Evolutionary conservation across 306 rosid genomes (phyloP), one percentile per base, ranked within the genome.

Genomic region (Vigna reflexopilosa): DNA sequence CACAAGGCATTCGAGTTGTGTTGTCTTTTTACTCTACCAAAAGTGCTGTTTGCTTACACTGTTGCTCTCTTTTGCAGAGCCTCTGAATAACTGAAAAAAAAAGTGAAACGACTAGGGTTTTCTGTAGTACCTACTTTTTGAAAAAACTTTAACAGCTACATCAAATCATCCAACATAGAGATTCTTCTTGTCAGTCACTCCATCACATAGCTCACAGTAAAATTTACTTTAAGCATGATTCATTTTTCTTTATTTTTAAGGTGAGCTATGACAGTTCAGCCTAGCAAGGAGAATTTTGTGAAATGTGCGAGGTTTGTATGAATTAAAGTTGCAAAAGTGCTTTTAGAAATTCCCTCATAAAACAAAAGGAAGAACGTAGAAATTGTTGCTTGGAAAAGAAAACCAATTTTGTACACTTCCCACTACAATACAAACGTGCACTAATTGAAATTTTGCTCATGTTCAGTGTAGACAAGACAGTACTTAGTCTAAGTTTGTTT

Each of bases 151-250:
- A 51, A 59, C 54, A 49, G 67, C 45, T 49, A 52, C 62, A 70
- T 82, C 69, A 81, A 38, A 63, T 63, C 85, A 51, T 51, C 56
- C 68, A 61, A 13, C 36, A 9, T 49, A 69, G 52, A 51, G 52
- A 40, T 70, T 81, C 52, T 40, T 69, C 40, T 69, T 42, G 12
- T 75, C 19, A 58, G 64, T 65, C 54, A 47, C 49, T 38, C 11
- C n/a, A 6, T 71, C 38, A 34, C 38, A 19, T 16, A 24, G 16
- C 45, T 22, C 13, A 54, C 1, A 42, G 57, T 26, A 34, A 56
- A 73, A 74, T 59, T 50, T 32, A 38, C 34, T 8, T 14, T 9
- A 72, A 15, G 19, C 7, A 5, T 14, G 14, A 10, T 52, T 19
- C 44, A 12, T 56, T 56, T 56, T 30, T 34, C 17, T 55, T 49